Evolutionary conservation across 164 flowering plant genomes (phyloP), one percentile per base, ranked within the genome.

Genomic region (Vitis rupestris): DNA sequence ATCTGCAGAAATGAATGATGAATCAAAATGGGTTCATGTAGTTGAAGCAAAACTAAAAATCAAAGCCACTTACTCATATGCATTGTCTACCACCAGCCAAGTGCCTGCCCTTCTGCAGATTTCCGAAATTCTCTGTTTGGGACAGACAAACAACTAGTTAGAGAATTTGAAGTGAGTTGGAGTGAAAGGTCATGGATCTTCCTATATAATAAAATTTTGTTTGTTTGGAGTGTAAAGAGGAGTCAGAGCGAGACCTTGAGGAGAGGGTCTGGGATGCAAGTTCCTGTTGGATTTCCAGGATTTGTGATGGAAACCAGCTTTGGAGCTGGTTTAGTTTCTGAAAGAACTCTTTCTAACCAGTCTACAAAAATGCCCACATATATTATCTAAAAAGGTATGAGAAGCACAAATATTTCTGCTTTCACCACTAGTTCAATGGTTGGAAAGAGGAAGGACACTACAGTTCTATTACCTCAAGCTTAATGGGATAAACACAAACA

Each of bases 241-340:
- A 37, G 59, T 60, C 63, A 27, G 67, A 60, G 72, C 19, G 50
- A 37, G 55, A 85, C 95, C 92, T 83, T 84, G 51, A 90, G 90
- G 75, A 90, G 87, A 69, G 84, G 74, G 69, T 85, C 90, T 3
- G 92, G 91, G 50, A 90, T 84, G 77, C 82, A 85, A 50, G 91
- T 87, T 72, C 95, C 95, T 16, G 92, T 86, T 55, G 95, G 95
- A 64, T 90, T 90, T 57, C 95, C 95, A 5, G 95, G 95, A 76
- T 90, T 90, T 37, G 88, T 92, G 61, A 90, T 82, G 67, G 80
- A 79, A 50, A 90, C 95, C 75, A 90, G 86, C 84, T 88, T 90
- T 15, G 95, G 95, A 23, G 82, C 76, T 15, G 91, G 89, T 65
- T 85, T 83, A 15, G 71, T 84, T 68, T 82, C 76, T 37, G 68